Percentiles rank a stretch among this genome's conserved stretches.
These are phyloP conservation scores for Herpotrichia juniperi DNA, from an alignment of 2,329 filamentous ascomycete species.

Conservation along the genomic window DNA sequence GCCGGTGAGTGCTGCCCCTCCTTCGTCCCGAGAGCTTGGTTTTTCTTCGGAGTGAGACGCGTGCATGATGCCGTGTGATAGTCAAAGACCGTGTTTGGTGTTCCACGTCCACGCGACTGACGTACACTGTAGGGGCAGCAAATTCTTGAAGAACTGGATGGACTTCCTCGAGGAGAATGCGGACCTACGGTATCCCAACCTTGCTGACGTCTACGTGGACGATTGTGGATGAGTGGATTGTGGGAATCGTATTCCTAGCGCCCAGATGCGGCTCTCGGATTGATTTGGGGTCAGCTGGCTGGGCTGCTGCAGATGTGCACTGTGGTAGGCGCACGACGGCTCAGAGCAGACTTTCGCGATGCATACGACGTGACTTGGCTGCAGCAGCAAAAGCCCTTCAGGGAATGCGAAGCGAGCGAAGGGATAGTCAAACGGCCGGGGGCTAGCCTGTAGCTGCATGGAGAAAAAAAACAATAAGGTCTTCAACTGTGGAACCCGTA, in stretches of 20 bases:
- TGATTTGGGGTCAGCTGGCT: slow-evolving; percentile 2
- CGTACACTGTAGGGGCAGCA: slow-evolving; percentile 68
- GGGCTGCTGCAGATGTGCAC: slow-evolving; percentile 6
- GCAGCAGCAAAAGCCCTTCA: slow-evolving; percentile 7
- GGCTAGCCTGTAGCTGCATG: slow-evolving; percentile 8
- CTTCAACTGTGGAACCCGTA: background rate
- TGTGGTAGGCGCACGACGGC: too few species aligned
- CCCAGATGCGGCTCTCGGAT: slow-evolving; percentile 16
- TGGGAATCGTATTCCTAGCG: slow-evolving; percentile 12
- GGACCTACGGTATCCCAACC: slow-evolving; percentile 86
- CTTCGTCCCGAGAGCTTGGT: background rate
- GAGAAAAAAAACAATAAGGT: slow-evolving; percentile 1
- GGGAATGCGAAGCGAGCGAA: background rate
- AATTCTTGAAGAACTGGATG: slow-evolving; percentile 92
- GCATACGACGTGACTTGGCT: slow-evolving; percentile 23
- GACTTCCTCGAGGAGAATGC: slow-evolving; percentile 85
- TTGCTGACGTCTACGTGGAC: slow-evolving; percentile 52
- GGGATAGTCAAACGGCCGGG: background rate
- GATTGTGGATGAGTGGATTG: slow-evolving; percentile 25
- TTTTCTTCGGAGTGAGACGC: slow-evolving; percentile 6
- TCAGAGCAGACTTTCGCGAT: slow-evolving; percentile 8
- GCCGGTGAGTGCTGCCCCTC: slow-evolving; percentile 66
- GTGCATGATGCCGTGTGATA: slow-evolving; percentile 4
- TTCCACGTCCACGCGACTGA: slow-evolving; percentile 9
- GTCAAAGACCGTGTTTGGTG: slow-evolving; percentile 9